Percentiles rank a stretch among this genome's conserved stretches.
These are phyloP conservation scores for Rhizopus sp. DNA, from an alignment of 371 early-diverging fungal genomes.

Conservation along the genomic window DNA sequence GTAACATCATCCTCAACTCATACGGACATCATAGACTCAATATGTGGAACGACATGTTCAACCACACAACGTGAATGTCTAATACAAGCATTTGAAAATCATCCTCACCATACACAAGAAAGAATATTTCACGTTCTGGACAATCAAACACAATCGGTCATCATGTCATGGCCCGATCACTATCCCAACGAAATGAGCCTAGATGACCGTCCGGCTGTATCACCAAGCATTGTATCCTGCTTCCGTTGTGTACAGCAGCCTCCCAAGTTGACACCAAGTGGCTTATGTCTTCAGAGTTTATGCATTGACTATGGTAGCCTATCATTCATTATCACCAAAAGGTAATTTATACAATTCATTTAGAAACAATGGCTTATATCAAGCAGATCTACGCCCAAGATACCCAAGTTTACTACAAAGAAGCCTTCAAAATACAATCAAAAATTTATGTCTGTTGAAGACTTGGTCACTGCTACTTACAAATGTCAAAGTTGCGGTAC, in stretches of 20 bases:
- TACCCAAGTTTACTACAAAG: background rate
- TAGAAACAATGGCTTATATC: background rate
- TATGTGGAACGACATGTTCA: background rate
- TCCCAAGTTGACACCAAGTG: conserved; percentile 9
- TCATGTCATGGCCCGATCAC: conserved; percentile 40
- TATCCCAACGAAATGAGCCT: conserved; percentile 18
- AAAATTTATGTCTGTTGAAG: background rate
- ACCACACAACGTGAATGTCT: background rate
- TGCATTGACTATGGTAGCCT: conserved; percentile 38
- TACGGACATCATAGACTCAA: background rate
- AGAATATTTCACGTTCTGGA: conserved; percentile 38
- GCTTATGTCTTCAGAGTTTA: conserved; percentile 19
- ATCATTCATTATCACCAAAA: background rate
- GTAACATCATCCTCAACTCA: too few relatives aligned
- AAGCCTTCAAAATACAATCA: background rate
- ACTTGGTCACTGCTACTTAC: background rate
- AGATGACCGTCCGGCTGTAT: conserved; percentile 14
- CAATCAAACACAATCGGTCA: conserved; percentile 26
- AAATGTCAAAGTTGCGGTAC: conserved; percentile 51
- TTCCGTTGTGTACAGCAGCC: conserved; percentile 28
- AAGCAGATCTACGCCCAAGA: background rate
- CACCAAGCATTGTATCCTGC: conserved; percentile 26
- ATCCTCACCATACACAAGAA: conserved; percentile 7
- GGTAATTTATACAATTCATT: too few relatives aligned
- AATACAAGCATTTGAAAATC: background rate